Base-by-base conservation (phyloP, 192 early-diverging fungal species). In the Podila epigama region DNA sequence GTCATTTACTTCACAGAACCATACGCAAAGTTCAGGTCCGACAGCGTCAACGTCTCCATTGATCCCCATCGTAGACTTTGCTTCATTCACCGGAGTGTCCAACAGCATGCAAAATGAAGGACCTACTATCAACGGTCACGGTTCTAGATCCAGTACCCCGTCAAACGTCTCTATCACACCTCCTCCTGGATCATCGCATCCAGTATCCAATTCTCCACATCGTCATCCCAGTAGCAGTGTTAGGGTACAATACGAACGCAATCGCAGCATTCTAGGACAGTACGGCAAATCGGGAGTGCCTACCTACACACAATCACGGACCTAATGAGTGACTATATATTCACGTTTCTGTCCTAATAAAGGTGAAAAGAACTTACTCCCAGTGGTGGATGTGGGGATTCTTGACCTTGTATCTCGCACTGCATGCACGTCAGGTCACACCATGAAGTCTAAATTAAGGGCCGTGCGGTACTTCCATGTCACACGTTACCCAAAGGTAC, bases 31-130 rank as follows among this genome's bases (percentile, higher is more conserved):
- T n/a, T 51, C 58, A 37, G 28, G 56, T 6, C 44, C 61, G 1
- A 7, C 39, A 1, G 60, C 42, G 8, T 56, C 28, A 3, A 29
- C 33, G 4, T 57, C 71, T 8, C 40, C 44, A 22, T 31, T 54
- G 2, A 77, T 77, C 18, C 73, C 73, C 0, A 64, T 77, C 51
- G 51, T 77, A 66, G 73, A 77, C 20, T 77, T 77, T 41, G 73
- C 73, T 1, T 64, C 73, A 9, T 77, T 77, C 37, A 64, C 73
- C 33, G 39, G 63, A 20, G 5, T 22, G n/a, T 22, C 20, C 25
- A 48, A 18, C 44, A 48, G 44, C 44, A 48, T 18, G 2, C n/a
- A n/a, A n/a, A 9, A 9, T 48, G 44, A 8, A 5, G 12, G 25
- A 22, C 20, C 44, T 7, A 22, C 44, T 18, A 22, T 22, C 44